Evolutionary conservation across 495 filamentous ascomycete species (phyloP).

Genomic region (Bacidia gigantensis): DNA sequence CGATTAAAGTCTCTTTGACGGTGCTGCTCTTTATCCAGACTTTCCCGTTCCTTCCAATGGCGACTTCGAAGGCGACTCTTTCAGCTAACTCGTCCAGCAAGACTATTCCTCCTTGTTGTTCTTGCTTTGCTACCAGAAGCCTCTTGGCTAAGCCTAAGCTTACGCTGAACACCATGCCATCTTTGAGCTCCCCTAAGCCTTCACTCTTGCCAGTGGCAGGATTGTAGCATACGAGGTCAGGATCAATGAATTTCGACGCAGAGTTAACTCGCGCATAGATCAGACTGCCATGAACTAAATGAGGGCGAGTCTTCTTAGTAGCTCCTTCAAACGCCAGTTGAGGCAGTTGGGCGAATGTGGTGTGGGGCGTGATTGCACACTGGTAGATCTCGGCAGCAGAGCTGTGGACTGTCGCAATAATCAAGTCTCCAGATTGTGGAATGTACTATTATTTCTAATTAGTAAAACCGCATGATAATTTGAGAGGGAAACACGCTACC

Average conservation of each 20-base stretch:
- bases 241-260: conserved; percentile 67
- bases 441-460: conserved; percentile 56
- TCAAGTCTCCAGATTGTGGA: conserved; percentile 60
- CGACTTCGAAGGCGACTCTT: conserved; percentile 77
- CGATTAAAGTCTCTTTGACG: conserved; percentile 50
- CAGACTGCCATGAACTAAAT: conserved; percentile 54
- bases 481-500: too few relatives aligned
- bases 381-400: conserved; percentile 63
- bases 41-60: conserved; percentile 85
- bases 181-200: conserved; percentile 71
- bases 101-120: conserved; percentile 49
- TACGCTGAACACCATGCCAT: conserved; percentile 77
- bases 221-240: conserved; percentile 81
- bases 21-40: conserved; percentile 76
- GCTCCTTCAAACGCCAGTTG: conserved; percentile 85
- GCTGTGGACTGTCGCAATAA: conserved; percentile 73
- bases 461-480: conserved; percentile 17
- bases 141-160: conserved; percentile 68
- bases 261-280: conserved; percentile 74
- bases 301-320: conserved; percentile 79
- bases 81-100: conserved; percentile 74
- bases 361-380: conserved; percentile 54
- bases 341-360: conserved; percentile 59
- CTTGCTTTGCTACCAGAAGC: conserved; percentile 49
- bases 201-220: conserved; percentile 77